phyloP scores from a whole-genome alignment of 2,329 filamentous ascomycete genomes.

The Boeremia lycopersici region DNA sequence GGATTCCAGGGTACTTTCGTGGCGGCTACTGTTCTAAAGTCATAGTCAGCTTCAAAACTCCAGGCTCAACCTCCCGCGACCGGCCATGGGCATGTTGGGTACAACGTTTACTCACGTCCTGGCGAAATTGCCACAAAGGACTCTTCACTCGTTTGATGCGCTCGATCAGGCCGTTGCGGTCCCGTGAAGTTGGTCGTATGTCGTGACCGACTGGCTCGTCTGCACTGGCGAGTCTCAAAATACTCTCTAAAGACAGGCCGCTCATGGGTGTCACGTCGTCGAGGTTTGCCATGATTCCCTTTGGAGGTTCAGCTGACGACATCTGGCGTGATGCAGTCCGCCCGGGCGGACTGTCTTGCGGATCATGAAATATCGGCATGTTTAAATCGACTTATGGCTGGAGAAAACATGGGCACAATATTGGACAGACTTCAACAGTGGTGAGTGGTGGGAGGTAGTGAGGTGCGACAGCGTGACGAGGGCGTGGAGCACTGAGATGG shows the following conservation, averaged over 20 bases:
- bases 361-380: constrained; percentile 51
- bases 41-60: constrained; percentile 22
- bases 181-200: constrained; percentile 45
- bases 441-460: not conserved
- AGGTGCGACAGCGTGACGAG: constrained; percentile 16
- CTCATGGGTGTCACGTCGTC: constrained; percentile 15
- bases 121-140: constrained; percentile 69
- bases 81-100: not conserved
- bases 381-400: constrained; percentile 22
- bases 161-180: constrained; percentile 81
- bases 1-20: constrained; percentile 18
- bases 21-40: constrained; percentile 23
- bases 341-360: constrained; percentile 34
- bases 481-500: constrained; percentile 33
- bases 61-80: not conserved
- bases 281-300: constrained; percentile 20
- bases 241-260: constrained; percentile 11
- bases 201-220: constrained; percentile 27
- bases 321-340: constrained; percentile 23
- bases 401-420: constrained; percentile 34
- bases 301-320: constrained; percentile 21
- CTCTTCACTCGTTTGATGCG: constrained; percentile 80
- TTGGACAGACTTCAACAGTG: not conserved
- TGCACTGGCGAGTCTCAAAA: constrained; percentile 6
- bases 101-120: constrained; percentile 55